Evolutionary conservation across 176 grass and related monocot species (phyloP).

Genomic region (Triticum timopheevii): DNA sequence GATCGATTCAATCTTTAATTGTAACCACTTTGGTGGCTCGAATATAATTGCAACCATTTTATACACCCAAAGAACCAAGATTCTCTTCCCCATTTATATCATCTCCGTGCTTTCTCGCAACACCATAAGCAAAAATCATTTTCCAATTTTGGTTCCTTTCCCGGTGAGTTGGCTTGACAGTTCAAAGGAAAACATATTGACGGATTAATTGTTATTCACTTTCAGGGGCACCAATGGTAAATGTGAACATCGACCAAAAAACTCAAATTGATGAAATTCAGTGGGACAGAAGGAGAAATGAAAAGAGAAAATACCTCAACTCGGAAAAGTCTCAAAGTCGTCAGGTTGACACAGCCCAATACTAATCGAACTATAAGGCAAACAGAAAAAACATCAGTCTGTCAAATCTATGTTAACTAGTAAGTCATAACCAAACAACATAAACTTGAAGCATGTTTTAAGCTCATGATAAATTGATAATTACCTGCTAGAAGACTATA

Average conservation of each 20-base stretch:
- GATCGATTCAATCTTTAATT: not conserved
- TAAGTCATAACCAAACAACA: slow-evolving; percentile 25
- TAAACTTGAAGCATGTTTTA: slow-evolving; percentile 8
- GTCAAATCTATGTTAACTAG: slow-evolving; percentile 20
- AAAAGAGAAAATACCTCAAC: slow-evolving; percentile 63
- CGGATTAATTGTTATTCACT: not conserved
- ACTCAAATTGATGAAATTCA: not conserved
- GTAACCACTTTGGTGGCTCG: not conserved
- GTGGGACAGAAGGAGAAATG: slow-evolving; percentile 4
- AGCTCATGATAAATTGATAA: not conserved
- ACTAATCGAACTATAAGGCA: slow-evolving; percentile 60
- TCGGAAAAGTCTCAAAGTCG: slow-evolving; percentile 67
- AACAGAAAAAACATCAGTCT: slow-evolving; percentile 17
- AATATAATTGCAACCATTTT: not conserved
- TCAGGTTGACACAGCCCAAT: slow-evolving; percentile 62
- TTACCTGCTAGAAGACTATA: slow-evolving; percentile 82
- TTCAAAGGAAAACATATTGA: not conserved
- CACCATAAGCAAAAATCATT: not conserved
- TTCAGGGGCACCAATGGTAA: not conserved
- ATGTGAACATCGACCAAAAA: not conserved
- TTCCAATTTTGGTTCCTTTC: not conserved
- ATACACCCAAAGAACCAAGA: not conserved
- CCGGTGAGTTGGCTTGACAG: not conserved
- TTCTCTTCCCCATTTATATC: not conserved
- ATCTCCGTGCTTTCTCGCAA: not conserved